Evolutionary conservation across 2,329 filamentous ascomycete species (phyloP).

Genomic region (Colletotrichum camelliae): DNA sequence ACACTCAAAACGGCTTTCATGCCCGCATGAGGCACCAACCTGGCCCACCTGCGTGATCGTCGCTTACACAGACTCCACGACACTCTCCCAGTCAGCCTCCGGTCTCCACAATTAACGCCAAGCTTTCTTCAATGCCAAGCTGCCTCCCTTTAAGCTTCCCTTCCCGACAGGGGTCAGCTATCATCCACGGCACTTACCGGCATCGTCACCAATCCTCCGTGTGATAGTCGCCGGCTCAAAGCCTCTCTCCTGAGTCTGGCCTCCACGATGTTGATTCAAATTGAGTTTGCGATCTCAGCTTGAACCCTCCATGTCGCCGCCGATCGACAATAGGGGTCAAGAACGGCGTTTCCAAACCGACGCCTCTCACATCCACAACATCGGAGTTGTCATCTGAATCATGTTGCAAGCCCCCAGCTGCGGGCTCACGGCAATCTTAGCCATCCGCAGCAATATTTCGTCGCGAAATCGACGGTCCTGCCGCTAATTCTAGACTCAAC

Average conservation of each 20-base stretch:
- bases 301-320: not conserved
- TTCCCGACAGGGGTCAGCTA: not conserved
- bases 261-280: not conserved
- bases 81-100: not conserved
- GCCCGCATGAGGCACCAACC: slow-evolving; percentile 10
- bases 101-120: not conserved
- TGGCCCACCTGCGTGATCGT: slow-evolving; percentile 20
- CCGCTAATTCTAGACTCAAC: not conserved
- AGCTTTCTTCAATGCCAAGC: slow-evolving; percentile 10
- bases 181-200: not conserved
- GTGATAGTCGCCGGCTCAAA: not conserved
- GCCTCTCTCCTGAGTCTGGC: not conserved
- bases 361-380: not conserved
- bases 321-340: not conserved
- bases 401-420: not conserved
- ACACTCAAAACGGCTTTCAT: slow-evolving; percentile 13
- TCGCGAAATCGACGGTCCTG: not conserved
- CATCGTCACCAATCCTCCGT: not conserved
- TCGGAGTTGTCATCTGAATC: not conserved
- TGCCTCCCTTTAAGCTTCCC: not conserved
- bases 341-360: not conserved
- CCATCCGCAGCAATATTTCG: not conserved
- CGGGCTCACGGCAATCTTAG: not conserved
- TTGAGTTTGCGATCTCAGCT: not conserved
- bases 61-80: slow-evolving; percentile 5